These are phyloP conservation scores for Thermoascus crustaceus DNA, from an alignment of 2,329 filamentous ascomycete species.

Conservation along the genomic window DNA sequence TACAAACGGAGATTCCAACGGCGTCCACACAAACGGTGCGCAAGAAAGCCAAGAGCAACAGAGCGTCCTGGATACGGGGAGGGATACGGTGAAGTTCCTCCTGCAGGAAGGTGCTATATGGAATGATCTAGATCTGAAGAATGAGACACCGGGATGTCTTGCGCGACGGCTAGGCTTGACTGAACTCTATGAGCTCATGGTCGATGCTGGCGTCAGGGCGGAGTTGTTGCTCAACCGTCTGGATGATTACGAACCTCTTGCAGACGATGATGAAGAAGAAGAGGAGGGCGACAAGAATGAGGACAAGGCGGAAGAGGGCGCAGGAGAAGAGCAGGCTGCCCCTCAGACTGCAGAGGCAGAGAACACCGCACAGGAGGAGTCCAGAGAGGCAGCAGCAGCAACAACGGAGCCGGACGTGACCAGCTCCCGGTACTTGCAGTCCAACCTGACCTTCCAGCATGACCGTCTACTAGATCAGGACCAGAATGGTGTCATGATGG, in stretches of 20 bases:
- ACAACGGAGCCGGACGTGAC: conserved; percentile 41
- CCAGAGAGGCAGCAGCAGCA: conserved; percentile 3
- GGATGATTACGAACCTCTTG: conserved; percentile 69
- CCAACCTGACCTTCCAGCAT: conserved; percentile 55
- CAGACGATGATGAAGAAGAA: conserved; percentile 38
- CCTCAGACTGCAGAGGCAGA: conserved; percentile 12
- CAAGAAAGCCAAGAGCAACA: conserved; percentile 20
- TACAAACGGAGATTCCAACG: conserved; percentile 16
- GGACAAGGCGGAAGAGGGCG: conserved; percentile 15
- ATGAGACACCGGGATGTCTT: conserved; percentile 87
- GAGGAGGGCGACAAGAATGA: conserved; percentile 26
- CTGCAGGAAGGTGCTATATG: conserved; percentile 88
- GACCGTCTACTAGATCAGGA: conserved; percentile 64
- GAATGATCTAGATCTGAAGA: conserved; percentile 82
- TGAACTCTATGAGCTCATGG: conserved; percentile 70
- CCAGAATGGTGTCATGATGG: conserved; percentile 87
- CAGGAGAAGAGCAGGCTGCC: conserved; percentile 15
- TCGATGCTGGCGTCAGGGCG: conserved; percentile 83
- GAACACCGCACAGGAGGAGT: conserved; percentile 6
- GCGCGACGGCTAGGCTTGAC: conserved; percentile 60
- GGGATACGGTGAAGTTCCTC: conserved; percentile 63
- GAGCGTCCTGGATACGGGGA: conserved; percentile 49
- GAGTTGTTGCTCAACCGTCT: conserved; percentile 78
- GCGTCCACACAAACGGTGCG: conserved; percentile 12
- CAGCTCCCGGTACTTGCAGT: conserved; percentile 61